A percentile compares a stretch with the other conserved stretches of the same genome.
These are phyloP conservation scores for Agastache rugosa DNA, from an alignment of 257 asterid species.

Conservation along the genomic window DNA sequence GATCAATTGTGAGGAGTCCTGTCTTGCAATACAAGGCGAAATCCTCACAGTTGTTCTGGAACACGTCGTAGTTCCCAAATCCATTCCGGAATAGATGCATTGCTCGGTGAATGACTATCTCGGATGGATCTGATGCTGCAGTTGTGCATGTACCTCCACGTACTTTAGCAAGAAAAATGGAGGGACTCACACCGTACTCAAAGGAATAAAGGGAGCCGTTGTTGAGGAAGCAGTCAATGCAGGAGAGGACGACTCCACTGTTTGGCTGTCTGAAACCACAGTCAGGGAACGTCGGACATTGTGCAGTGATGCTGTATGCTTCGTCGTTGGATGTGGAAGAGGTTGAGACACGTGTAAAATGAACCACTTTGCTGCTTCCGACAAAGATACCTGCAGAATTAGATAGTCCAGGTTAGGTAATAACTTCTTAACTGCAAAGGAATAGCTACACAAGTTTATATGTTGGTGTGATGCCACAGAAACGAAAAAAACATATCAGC, in stretches of 20 bases:
- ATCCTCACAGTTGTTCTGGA: constrained; percentile 95
- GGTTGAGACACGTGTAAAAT: constrained; percentile 66
- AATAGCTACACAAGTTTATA: background rate
- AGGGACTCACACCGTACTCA: constrained; percentile 74
- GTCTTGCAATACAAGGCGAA: constrained; percentile 95
- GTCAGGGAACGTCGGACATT: constrained; percentile 77
- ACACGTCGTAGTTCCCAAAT: constrained; percentile 79
- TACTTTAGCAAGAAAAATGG: constrained; percentile 75
- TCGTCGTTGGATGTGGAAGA: constrained; percentile 46
- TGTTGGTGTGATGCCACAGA: background rate
- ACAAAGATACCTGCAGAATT: constrained; percentile 71
- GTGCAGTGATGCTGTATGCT: constrained; percentile 39
- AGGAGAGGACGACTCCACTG: constrained; percentile 80
- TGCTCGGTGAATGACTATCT: constrained; percentile 75
- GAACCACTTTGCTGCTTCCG: constrained; percentile 93
- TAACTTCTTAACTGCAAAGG: background rate
- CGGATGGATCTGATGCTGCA: constrained; percentile 72
- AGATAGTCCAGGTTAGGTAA: background rate
- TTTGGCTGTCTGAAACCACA: constrained; percentile 84
- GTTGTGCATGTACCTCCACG: constrained; percentile 97
- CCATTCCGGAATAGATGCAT: constrained; percentile 86
- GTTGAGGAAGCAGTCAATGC: constrained; percentile 83
- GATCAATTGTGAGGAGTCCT: constrained; percentile 78
- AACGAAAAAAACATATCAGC: background rate
- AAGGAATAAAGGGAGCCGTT: constrained; percentile 73